Base-by-base conservation (phyloP, 768 basidiomycete genomes). In the Tylopilus vinaceipallidus region DNA sequence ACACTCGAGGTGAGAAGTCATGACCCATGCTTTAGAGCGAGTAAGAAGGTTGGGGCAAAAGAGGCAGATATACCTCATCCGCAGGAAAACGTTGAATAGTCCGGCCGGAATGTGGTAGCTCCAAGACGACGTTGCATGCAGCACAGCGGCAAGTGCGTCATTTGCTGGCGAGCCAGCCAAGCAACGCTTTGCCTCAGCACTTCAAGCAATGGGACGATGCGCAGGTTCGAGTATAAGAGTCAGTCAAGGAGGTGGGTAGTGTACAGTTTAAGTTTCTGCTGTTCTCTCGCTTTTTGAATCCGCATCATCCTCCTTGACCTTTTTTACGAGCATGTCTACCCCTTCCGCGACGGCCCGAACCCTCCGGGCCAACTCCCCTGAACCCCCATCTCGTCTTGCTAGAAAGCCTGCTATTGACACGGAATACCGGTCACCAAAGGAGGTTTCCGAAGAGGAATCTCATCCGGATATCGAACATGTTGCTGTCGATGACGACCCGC, bases 401-500 rank as follows among this genome's bases (percentile, higher is more conserved):
- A 26, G 26, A 33, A 32, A 26, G 45, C 38, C 42, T 44, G 33
- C 30, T 39, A 14, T 42, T 20, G 43, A 48, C 38, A 42, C 33
- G 34, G 39, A 40, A 46, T 37, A 26, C 26, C 50, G 4, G 40
- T 30, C 45, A 26, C 26, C 44, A 13, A 49, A 47, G 27, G 40
- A 45, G n/a, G 42, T 26, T 16, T 6, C 22, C 36, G 44, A 53
- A 34, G 50, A 49, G 30, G 42, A 53, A 44, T 35, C 35, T 29
- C 30, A 37, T 38, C 30, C 19, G 36, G 72, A 72, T 55, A 71
- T 74, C 46, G 73, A 73, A 22, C 65, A 70, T 33, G 62, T 61
- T 42, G 47, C 53, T 12, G 83, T 86, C 14, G 57, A 68, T 14
- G 75, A 86, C 53, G 84, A 87, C 63, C 85, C 84, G 12, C 75